Base-by-base conservation (phyloP, 2,329 filamentous ascomycete species). In the Alternaria gaisen region DNA sequence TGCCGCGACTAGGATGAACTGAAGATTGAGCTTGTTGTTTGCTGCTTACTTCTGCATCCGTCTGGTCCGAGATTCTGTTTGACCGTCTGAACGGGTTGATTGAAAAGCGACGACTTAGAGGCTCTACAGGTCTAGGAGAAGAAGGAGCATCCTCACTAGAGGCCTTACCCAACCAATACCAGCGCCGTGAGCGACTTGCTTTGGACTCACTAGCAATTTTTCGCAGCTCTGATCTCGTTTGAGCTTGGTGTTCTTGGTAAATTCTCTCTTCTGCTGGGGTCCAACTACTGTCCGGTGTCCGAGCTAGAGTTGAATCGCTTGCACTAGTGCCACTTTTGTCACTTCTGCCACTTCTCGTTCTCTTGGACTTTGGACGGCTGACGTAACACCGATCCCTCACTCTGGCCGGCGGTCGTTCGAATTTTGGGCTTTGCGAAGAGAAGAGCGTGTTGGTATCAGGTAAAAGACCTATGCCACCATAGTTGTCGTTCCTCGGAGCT, bases 81-180 rank as follows among this genome's bases (percentile, higher is more conserved):
- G 65, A 65, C 22, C 66, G 69, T 24, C 63, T 66, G 53, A 75
- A 70, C 5, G 65, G 61, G 7, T 64, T 67, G 10, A 69, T 52
- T 6, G 66, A 67, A 12, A 63, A 63, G 18, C 56, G 60, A 26
- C 56, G 57, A 6, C 14, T 59, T 30, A 32, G 32, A 22, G 51
- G 26, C 26, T 54, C 41, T 14, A 20, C 10, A 18, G 56, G 41
- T 36, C 38, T 56, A 22, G 61, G 58, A 28, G 58, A 43, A n/a
- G 57, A 56, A 30, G 54, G 55, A 4, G 55, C 46, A 5, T 57
- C 65, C 3, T 66, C 53, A 32, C 71, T 69, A 6, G 64, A 68
- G 7, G 57, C 61, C 18, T 56, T 61, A 30, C 66, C 58, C 32
- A 53, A 57, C 51, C 69, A 73, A 3, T 64, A 62, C 66, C 72